A percentile compares a stretch with the other conserved stretches of the same genome.
These are phyloP conservation scores for Chaetomidium leptoderma DNA, from an alignment of 495 filamentous ascomycete species.

Conservation along the genomic window DNA sequence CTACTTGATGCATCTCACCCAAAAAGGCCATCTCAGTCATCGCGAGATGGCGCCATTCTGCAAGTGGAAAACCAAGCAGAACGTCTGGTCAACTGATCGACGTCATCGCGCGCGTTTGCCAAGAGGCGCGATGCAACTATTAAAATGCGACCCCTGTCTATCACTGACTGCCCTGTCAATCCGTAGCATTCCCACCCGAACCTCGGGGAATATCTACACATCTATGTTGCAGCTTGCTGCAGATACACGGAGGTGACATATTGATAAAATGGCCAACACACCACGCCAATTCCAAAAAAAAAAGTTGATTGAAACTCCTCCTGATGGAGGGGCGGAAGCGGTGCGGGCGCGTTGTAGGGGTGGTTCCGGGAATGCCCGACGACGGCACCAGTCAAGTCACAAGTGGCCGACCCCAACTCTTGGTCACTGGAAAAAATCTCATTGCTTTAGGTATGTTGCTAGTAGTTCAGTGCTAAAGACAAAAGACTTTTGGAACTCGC, in stretches of 20 bases:
- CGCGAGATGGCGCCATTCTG: constrained; percentile 1
- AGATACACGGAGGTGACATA: background rate
- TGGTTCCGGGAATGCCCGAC: background rate
- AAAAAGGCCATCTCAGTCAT: background rate
- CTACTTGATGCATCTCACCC: background rate
- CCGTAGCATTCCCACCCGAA: too few species aligned
- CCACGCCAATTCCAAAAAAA: background rate
- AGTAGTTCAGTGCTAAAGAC: too few species aligned
- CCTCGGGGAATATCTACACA: too few species aligned
- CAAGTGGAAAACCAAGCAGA: background rate
- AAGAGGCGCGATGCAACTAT: background rate
- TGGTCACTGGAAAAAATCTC: too few species aligned
- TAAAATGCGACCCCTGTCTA: background rate
- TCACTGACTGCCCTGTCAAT: background rate
- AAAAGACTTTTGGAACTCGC: too few species aligned
- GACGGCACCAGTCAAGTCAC: background rate
- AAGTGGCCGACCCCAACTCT: too few species aligned
- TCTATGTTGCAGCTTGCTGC: background rate
- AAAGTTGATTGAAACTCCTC: too few species aligned
- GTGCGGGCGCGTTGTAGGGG: too few species aligned
- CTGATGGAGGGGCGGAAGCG: too few species aligned
- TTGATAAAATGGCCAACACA: background rate
- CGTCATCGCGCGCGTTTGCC: constrained; percentile 1
- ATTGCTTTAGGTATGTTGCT: too few species aligned
- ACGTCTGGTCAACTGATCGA: background rate